phyloP scores from a whole-genome alignment of 2,329 filamentous ascomycete species.

The Periconia macrospinosa region DNA sequence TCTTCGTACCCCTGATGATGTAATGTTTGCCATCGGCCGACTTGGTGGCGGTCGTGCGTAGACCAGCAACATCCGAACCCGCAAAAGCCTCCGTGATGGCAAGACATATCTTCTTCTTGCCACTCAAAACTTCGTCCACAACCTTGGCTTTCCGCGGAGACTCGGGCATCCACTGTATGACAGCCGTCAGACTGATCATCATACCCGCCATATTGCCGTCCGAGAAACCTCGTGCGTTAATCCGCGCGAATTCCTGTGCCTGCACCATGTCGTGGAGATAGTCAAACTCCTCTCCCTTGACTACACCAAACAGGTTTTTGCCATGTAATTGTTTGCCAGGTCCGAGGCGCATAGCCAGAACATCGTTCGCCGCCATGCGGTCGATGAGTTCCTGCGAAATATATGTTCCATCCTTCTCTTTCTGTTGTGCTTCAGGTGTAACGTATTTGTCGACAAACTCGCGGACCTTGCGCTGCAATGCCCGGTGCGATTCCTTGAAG shows the following conservation, averaged over 20 bases:
- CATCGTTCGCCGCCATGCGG: constrained; percentile 71
- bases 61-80: constrained; percentile 77
- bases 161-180: constrained; percentile 76
- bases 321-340: constrained; percentile 81
- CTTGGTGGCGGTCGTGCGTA: constrained; percentile 70
- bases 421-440: constrained; percentile 72
- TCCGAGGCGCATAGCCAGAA: constrained; percentile 81
- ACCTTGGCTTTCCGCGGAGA: constrained; percentile 67
- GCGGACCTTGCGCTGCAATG: constrained; percentile 69
- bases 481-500: constrained; percentile 73
- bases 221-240: constrained; percentile 77
- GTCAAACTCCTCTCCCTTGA: constrained; percentile 78
- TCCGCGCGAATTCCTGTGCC: constrained; percentile 70
- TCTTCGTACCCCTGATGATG: constrained; percentile 70
- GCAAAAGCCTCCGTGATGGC: constrained; percentile 90
- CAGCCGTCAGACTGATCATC: constrained; percentile 78
- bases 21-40: constrained; percentile 54
- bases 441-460: constrained; percentile 73
- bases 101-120: constrained; percentile 85
- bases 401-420: constrained; percentile 72
- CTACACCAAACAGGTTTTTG: constrained; percentile 67
- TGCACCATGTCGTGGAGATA: constrained; percentile 84
- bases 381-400: constrained; percentile 74
- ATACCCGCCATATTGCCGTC: constrained; percentile 88
- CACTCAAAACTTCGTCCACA: constrained; percentile 71